Percentiles rank a stretch among this genome's conserved stretches.
phyloP scores from a whole-genome alignment of 192 early-diverging fungal genomes.

The Coemansia sp. region DNA sequence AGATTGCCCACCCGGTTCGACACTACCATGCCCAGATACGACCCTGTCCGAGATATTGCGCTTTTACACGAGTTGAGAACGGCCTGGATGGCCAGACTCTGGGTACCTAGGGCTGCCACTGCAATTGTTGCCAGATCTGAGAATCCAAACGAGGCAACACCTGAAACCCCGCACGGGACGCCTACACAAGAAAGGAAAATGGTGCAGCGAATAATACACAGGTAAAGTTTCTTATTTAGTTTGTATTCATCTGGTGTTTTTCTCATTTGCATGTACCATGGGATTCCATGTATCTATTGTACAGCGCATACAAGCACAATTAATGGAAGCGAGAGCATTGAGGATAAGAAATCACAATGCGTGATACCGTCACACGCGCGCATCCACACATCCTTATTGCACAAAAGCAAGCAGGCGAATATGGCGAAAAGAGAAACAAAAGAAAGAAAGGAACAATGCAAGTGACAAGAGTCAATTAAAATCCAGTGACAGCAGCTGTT shows the following conservation, averaged over 20 bases:
- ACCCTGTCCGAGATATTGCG: constrained; percentile 72
- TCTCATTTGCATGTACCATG: not conserved
- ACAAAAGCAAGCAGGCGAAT: not conserved
- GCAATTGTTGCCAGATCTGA: constrained; percentile 73
- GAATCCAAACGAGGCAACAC: constrained; percentile 51
- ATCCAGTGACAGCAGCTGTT: no score
- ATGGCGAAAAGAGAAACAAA: not conserved
- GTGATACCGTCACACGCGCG: not conserved
- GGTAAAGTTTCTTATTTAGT: not conserved
- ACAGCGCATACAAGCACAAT: no score
- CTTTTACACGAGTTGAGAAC: constrained; percentile 73
- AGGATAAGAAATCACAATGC: no score
- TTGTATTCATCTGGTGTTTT: not conserved
- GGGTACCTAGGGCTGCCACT: constrained; percentile 75
- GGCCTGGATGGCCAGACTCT: constrained; percentile 79
- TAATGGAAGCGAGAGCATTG: no score
- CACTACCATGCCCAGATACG: constrained; percentile 70
- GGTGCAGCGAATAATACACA: not conserved
- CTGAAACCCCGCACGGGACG: constrained; percentile 45
- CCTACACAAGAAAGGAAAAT: constrained; percentile 15
- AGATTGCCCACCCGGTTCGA: constrained; percentile 82
- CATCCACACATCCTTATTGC: not conserved
- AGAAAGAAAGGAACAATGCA: not conserved
- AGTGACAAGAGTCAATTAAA: no score
- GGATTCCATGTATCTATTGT: not conserved